Evolutionary conservation across 371 early-diverging fungal species (phyloP).

Genomic region (Blakeslea trispora): DNA sequence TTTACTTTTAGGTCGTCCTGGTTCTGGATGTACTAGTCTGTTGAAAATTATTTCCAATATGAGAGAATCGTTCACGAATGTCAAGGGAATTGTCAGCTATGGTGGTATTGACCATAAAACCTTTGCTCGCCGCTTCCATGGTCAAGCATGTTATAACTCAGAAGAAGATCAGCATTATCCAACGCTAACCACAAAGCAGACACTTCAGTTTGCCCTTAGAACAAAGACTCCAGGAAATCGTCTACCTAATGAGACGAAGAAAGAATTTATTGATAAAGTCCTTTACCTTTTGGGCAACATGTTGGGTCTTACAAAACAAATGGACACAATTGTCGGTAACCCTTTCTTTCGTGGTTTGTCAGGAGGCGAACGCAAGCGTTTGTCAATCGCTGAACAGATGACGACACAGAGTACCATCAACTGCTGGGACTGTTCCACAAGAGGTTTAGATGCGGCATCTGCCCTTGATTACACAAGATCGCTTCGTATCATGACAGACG

Average conservation of each 20-base stretch:
- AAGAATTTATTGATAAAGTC: conserved; percentile 45
- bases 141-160: conserved; percentile 66
- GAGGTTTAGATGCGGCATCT: conserved; percentile 88
- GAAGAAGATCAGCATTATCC: conserved; percentile 77
- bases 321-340: conserved; percentile 82
- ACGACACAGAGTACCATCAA: conserved; percentile 72
- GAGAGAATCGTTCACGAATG: conserved; percentile 54
- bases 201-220: conserved; percentile 64
- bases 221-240: conserved; percentile 65
- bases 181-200: conserved; percentile 67
- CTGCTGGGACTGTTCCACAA: conserved; percentile 85
- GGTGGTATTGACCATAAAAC: conserved; percentile 59
- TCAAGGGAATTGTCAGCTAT: conserved; percentile 59
- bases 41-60: conserved; percentile 67
- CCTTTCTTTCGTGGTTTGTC: conserved; percentile 78
- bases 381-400: conserved; percentile 84
- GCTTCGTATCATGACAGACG: conserved; percentile 66
- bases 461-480: conserved; percentile 77
- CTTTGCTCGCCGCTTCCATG: conserved; percentile 55
- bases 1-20: conserved; percentile 71
- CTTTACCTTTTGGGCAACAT: conserved; percentile 61
- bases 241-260: conserved; percentile 41
- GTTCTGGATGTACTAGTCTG: conserved; percentile 70
- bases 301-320: conserved; percentile 71
- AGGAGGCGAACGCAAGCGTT: conserved; percentile 88